phyloP scores from a whole-genome alignment of 768 basidiomycete species.

The Mycena rosella region DNA sequence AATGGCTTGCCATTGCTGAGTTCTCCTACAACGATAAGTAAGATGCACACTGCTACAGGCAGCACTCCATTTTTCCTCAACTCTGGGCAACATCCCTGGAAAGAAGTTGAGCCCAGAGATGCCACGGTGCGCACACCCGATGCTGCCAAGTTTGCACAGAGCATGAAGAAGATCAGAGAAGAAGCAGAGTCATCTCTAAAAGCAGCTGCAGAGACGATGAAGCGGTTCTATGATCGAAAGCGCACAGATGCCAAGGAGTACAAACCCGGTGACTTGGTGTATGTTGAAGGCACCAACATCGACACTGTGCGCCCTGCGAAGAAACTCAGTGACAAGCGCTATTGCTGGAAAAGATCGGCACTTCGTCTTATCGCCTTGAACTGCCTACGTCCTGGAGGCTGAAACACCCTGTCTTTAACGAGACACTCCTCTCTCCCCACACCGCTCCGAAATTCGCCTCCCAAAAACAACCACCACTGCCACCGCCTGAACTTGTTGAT shows the following conservation, averaged over 20 bases:
- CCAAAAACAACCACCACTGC: conserved; percentile 27
- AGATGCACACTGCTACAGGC: too few relatives aligned
- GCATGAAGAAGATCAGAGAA: conserved; percentile 37
- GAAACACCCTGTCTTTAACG: conserved; percentile 39
- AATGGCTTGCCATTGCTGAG: too few relatives aligned
- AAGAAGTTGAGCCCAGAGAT: too few relatives aligned
- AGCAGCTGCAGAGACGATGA: conserved; percentile 40
- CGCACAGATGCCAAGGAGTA: conserved; percentile 14
- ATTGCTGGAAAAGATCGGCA: too few relatives aligned
- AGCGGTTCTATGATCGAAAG: conserved; percentile 28
- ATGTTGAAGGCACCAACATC: too few relatives aligned
- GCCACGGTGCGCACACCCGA: conserved; percentile 29
- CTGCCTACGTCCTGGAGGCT: conserved; percentile 40
- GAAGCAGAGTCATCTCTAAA: too few relatives aligned
- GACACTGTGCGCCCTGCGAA: too few relatives aligned
- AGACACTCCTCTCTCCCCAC: conserved; percentile 12
- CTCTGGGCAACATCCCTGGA: too few relatives aligned
- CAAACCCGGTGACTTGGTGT: too few relatives aligned
- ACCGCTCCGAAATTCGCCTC: conserved; percentile 18
- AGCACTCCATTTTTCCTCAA: too few relatives aligned
- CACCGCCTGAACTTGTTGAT: conserved; percentile 14
- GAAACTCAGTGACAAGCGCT: too few relatives aligned
- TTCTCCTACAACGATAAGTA: too few relatives aligned
- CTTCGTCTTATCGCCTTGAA: conserved; percentile 20
- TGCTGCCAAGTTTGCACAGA: conserved; percentile 37